Conservation (phyloP, 768 basidiomycete genomes). For the Rhizopogon sp. region DNA sequence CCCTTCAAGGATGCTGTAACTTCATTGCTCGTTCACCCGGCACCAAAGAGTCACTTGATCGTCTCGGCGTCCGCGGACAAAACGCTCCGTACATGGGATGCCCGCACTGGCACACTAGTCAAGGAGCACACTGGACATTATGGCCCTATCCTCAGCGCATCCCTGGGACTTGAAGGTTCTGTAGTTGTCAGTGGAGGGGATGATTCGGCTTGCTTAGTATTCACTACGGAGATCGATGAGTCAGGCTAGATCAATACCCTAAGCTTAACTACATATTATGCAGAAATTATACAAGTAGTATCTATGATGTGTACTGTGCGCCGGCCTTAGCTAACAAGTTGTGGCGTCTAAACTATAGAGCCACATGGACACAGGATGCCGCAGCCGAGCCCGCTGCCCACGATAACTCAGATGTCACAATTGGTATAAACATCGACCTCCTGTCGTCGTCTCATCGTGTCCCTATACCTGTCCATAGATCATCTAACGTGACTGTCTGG, state of each 20-base stretch:
- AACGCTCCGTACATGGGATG: conserved; percentile 89
- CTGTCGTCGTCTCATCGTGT: not conserved
- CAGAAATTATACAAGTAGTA: too few species aligned
- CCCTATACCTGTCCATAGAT: too few species aligned
- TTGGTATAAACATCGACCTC: not conserved
- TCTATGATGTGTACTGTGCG: too few species aligned
- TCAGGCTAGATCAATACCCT: not conserved
- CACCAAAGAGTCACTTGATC: conserved; percentile 71
- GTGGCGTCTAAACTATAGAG: too few species aligned
- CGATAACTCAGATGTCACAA: not conserved
- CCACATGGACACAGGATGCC: too few species aligned
- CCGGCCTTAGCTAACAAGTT: too few species aligned
- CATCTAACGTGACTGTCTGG: not conserved
- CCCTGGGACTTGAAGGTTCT: conserved; percentile 63
- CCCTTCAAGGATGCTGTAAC: conserved; percentile 78
- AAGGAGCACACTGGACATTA: conserved; percentile 81
- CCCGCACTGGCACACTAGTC: conserved; percentile 72
- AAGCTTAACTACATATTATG: too few species aligned
- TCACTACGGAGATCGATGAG: conserved; percentile 46
- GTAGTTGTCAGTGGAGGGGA: conserved; percentile 88
- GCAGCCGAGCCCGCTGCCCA: not conserved
- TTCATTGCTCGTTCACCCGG: conserved; percentile 65
- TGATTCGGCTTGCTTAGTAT: conserved; percentile 84
- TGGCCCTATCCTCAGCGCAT: conserved; percentile 69
- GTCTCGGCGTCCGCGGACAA: conserved; percentile 86